phyloP scores from a whole-genome alignment of 2,329 filamentous ascomycete genomes.

The Botrytis byssoidea region DNA sequence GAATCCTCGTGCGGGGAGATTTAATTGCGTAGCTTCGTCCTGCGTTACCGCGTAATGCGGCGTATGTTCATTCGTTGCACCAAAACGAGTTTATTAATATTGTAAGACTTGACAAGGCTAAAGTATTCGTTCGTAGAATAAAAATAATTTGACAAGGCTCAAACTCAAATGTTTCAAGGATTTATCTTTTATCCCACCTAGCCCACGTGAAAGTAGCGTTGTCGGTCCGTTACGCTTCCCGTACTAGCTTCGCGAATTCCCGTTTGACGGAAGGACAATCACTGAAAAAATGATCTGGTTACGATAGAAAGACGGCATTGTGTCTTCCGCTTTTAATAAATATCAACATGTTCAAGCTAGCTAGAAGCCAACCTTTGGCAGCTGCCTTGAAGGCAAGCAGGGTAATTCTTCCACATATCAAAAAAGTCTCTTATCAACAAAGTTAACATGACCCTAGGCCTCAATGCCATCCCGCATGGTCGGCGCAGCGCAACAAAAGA shows the following conservation, averaged over 20 bases:
- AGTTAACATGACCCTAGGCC: conserved; percentile 41
- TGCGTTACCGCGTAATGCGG: neutral
- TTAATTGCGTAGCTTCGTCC: neutral
- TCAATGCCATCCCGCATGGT: conserved; percentile 56
- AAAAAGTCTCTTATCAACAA: conserved; percentile 29
- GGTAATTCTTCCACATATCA: conserved; percentile 51
- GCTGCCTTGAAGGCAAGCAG: conserved; percentile 75
- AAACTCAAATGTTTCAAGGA: conserved; percentile 3
- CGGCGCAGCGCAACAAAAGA: conserved; percentile 71
- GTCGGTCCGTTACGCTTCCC: conserved; percentile 21
- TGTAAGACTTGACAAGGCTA: neutral
- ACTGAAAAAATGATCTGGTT: conserved; percentile 23
- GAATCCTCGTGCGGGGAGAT: conserved; percentile 2
- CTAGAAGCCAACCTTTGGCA: conserved; percentile 76
- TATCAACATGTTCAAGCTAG: conserved; percentile 80
- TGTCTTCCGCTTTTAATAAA: conserved; percentile 29
- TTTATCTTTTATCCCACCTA: conserved; percentile 5
- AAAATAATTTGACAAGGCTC: conserved; percentile 12
- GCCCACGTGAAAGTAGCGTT: conserved; percentile 27
- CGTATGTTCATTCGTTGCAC: conserved; percentile 2
- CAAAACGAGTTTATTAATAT: neutral
- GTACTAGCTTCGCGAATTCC: conserved; percentile 25
- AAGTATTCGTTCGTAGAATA: neutral
- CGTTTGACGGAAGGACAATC: conserved; percentile 21
- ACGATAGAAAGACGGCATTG: conserved; percentile 29